These are phyloP conservation scores for Syzygium aqueum DNA, from an alignment of 345 rosid species.

Conservation along the genomic window DNA sequence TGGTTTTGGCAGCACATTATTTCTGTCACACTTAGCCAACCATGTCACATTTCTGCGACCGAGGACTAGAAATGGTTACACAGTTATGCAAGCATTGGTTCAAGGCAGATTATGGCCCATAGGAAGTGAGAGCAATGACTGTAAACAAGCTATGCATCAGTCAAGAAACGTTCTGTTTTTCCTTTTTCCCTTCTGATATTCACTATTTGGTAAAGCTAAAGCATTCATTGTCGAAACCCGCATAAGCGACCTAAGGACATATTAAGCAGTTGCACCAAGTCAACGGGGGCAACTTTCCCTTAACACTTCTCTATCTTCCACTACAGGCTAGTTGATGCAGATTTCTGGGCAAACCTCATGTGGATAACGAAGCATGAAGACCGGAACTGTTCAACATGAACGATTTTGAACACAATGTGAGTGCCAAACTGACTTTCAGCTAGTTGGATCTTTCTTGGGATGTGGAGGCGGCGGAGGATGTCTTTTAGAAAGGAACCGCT, in stretches of 20 bases:
- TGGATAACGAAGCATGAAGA: background rate
- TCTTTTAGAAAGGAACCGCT: constrained; percentile 55
- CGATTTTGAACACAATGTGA: background rate
- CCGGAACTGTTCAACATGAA: background rate
- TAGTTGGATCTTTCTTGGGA: background rate
- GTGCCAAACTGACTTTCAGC: background rate
- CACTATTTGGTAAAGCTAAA: background rate
- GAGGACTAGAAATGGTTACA: background rate
- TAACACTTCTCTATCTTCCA: background rate
- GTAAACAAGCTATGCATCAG: background rate
- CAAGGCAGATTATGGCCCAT: background rate
- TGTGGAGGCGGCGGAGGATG: constrained; percentile 17
- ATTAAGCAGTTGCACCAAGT: background rate
- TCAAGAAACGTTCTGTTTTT: background rate
- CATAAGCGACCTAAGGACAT: background rate
- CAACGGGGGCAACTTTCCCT: background rate
- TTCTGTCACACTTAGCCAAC: background rate
- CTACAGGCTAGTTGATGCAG: background rate
- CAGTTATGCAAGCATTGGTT: background rate
- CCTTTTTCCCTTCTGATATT: background rate
- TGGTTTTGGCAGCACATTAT: background rate
- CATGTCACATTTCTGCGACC: background rate
- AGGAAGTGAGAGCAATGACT: background rate
- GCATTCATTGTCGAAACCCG: background rate
- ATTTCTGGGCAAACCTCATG: background rate